phyloP scores from a whole-genome alignment of 345 rosid genomes.

The Populus davidiana region DNA sequence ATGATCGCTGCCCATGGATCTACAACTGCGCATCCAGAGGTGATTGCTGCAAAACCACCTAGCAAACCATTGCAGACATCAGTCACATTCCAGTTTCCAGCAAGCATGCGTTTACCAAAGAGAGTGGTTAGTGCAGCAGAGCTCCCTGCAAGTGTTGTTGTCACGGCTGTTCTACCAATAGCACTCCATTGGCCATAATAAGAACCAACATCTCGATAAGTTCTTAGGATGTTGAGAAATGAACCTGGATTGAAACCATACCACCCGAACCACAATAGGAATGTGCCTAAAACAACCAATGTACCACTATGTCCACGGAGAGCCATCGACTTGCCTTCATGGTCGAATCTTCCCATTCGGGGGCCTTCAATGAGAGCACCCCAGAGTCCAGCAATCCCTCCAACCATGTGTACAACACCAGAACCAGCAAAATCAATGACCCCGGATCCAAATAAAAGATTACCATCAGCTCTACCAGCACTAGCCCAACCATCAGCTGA shows the following conservation, averaged over 20 bases:
- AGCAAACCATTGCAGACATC: slow-evolving; percentile 46
- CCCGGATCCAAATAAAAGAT: slow-evolving; percentile 33
- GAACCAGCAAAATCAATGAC: slow-evolving; percentile 44
- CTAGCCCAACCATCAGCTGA: slow-evolving; percentile 45
- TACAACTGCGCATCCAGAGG: slow-evolving; percentile 40
- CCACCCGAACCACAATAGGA: slow-evolving; percentile 44
- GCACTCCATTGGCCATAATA: slow-evolving; percentile 49
- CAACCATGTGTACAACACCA: slow-evolving; percentile 47
- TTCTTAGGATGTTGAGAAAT: slow-evolving; percentile 29
- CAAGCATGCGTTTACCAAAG: slow-evolving; percentile 27
- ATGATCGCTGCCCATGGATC: slow-evolving; percentile 42
- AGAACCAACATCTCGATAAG: slow-evolving; percentile 22
- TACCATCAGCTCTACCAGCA: slow-evolving; percentile 23
- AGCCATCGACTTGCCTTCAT: slow-evolving; percentile 11
- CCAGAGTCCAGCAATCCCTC: slow-evolving; percentile 45
- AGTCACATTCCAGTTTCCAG: slow-evolving; percentile 38
- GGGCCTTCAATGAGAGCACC: slow-evolving; percentile 48
- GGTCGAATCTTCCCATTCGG: slow-evolving; percentile 33
- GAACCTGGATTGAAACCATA: slow-evolving; percentile 51
- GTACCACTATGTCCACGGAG: slow-evolving; percentile 42
- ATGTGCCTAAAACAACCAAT: slow-evolving; percentile 44
- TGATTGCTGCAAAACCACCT: slow-evolving; percentile 48
- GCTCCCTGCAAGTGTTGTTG: slow-evolving; percentile 44
- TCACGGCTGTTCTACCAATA: slow-evolving; percentile 42
- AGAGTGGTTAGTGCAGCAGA: slow-evolving; percentile 42